Evolutionary conservation across 805 yeast genomes (phyloP).

Genomic region (Alloascoidea hylecoeti): DNA sequence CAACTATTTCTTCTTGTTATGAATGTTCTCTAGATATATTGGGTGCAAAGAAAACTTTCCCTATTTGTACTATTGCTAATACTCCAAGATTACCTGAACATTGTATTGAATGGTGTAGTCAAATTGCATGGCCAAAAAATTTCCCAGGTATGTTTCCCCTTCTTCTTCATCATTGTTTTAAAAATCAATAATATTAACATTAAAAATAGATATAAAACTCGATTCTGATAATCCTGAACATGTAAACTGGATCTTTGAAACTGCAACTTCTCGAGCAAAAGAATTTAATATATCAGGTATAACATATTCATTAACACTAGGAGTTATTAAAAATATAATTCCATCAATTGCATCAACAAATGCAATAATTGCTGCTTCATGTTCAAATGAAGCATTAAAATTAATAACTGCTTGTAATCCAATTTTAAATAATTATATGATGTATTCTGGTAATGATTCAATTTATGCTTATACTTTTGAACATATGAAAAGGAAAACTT

Average conservation of each 20-base stretch:
- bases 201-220: conserved; percentile 21
- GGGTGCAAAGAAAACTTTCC: conserved; percentile 45
- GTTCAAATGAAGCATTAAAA: conserved; percentile 79
- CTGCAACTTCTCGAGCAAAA: conserved; percentile 44
- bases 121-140: conserved; percentile 52
- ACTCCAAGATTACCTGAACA: conserved; percentile 93
- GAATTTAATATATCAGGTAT: conserved; percentile 58
- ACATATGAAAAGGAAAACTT: conserved; percentile 42
- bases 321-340: conserved; percentile 81
- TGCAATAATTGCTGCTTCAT: conserved; percentile 80
- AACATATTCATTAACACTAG: conserved; percentile 56
- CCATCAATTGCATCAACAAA: conserved; percentile 94
- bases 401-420: conserved; percentile 61
- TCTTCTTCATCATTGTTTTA: not conserved
- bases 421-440: conserved; percentile 61
- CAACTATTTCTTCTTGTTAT: conserved; percentile 79
- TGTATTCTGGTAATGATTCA: conserved; percentile 75
- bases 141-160: conserved; percentile 17
- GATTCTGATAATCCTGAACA: conserved; percentile 61
- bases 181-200: not conserved
- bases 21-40: conserved; percentile 80
- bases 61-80: conserved; percentile 88
- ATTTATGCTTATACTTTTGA: conserved; percentile 62
- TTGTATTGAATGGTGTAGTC: conserved; percentile 83
- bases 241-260: conserved; percentile 43